Conservation (phyloP, 2,329 filamentous ascomycete genomes). For the Colletotrichum sp. region DNA sequence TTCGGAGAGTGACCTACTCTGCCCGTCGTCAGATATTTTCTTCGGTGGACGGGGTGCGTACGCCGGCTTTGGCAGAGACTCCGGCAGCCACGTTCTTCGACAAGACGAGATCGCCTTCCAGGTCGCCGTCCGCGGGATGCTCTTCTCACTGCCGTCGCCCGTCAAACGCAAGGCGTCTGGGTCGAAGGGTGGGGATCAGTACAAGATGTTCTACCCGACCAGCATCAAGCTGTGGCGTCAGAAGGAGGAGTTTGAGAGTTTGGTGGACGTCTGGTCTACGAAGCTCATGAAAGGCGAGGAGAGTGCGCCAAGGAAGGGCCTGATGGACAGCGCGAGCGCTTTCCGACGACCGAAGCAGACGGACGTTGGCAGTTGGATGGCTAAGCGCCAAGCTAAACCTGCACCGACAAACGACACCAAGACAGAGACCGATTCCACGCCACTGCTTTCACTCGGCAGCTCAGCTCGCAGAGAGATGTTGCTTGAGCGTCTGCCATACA, state of each 20-base stretch:
- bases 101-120: slow-evolving; percentile 97
- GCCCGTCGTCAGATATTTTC: slow-evolving; percentile 71
- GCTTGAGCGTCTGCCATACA: slow-evolving; percentile 86
- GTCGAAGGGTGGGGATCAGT: slow-evolving; percentile 63
- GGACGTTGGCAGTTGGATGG: slow-evolving; percentile 29
- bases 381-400: slow-evolving; percentile 20
- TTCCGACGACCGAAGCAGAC: slow-evolving; percentile 49
- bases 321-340: slow-evolving; percentile 51
- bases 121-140: slow-evolving; percentile 82
- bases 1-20: slow-evolving; percentile 87
- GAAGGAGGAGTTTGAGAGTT: slow-evolving; percentile 79
- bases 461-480: slow-evolving; percentile 76
- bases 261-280: slow-evolving; percentile 73
- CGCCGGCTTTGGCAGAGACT: slow-evolving; percentile 57
- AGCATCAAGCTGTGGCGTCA: slow-evolving; percentile 84
- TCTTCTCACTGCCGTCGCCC: slow-evolving; percentile 84
- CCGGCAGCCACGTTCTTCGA: slow-evolving; percentile 75
- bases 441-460: slow-evolving; percentile 64
- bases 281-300: slow-evolving; percentile 63
- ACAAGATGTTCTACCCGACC: slow-evolving; percentile 92
- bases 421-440: slow-evolving; percentile 26
- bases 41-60: slow-evolving; percentile 65
- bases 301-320: slow-evolving; percentile 35
- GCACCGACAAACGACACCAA: not conserved
- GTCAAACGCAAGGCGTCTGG: slow-evolving; percentile 71